phyloP scores from a whole-genome alignment of 2,329 filamentous ascomycete genomes.

The Pseudogymnoascus sp. region DNA sequence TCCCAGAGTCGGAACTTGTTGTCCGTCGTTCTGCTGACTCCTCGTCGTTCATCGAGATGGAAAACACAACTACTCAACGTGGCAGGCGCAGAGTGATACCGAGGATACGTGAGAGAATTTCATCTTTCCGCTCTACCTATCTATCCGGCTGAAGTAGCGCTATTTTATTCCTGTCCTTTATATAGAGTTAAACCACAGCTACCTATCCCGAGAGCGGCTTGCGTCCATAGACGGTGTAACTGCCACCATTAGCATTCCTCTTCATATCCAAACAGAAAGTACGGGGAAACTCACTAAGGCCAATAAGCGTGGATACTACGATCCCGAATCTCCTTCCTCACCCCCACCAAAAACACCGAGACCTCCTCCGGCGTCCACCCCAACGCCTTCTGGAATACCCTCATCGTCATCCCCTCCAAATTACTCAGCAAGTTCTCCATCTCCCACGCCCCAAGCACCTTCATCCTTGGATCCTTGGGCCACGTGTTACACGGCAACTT shows the following conservation, averaged over 20 bases:
- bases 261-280: background rate
- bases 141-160: background rate
- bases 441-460: slow-evolving; percentile 40
- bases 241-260: background rate
- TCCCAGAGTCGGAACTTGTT: background rate
- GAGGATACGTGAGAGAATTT: background rate
- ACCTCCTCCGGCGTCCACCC: slow-evolving; percentile 35
- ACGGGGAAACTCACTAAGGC: slow-evolving; percentile 16
- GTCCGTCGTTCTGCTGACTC: background rate
- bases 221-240: background rate
- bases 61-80: background rate
- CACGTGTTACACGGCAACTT: slow-evolving; percentile 48
- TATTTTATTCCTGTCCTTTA: background rate
- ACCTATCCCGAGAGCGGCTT: background rate
- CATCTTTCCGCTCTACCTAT: background rate
- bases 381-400: slow-evolving; percentile 35
- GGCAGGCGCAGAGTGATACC: background rate
- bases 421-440: slow-evolving; percentile 22
- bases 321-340: slow-evolving; percentile 35
- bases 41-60: background rate
- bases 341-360: slow-evolving; percentile 33
- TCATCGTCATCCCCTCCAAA: slow-evolving; percentile 25
- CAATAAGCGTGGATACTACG: slow-evolving; percentile 30
- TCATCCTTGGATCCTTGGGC: slow-evolving; percentile 46
- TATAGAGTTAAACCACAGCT: background rate